Conservation (phyloP, 306 rosid genomes). For the Carpinus viminea region DNA sequence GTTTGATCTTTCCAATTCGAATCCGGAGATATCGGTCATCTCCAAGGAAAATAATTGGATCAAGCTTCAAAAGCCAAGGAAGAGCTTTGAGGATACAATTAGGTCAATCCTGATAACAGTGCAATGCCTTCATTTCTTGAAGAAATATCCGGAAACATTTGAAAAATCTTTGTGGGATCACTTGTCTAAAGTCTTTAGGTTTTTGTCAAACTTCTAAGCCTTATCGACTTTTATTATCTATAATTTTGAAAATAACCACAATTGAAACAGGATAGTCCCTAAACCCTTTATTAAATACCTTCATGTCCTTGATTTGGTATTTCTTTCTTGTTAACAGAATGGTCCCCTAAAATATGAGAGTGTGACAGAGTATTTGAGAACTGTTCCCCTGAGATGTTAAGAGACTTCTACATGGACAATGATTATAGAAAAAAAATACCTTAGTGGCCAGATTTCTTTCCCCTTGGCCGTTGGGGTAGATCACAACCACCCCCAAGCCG, state of each 20-base stretch:
- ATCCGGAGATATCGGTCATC: slow-evolving; percentile 71
- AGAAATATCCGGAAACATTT: slow-evolving; percentile 56
- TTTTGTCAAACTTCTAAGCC: slow-evolving; percentile 10
- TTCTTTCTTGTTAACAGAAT: slow-evolving; percentile 54
- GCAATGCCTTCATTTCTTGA: slow-evolving; percentile 56
- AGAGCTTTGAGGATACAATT: slow-evolving; percentile 61
- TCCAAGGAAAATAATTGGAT: slow-evolving; percentile 65
- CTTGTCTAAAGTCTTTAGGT: slow-evolving; percentile 74
- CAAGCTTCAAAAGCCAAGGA: slow-evolving; percentile 77
- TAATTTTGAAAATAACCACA: no score
- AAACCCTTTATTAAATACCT: no score
- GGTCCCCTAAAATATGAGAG: slow-evolving; percentile 84
- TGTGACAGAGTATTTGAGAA: slow-evolving; percentile 65
- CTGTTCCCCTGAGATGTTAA: slow-evolving; percentile 66
- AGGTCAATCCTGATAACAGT: slow-evolving; percentile 64
- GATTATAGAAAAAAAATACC: slow-evolving; percentile 83
- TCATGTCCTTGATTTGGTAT: slow-evolving; percentile 31
- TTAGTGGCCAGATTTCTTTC: no score
- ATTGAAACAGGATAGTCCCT: no score
- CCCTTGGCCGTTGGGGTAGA: no score
- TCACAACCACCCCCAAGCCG: no score
- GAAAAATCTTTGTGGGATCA: slow-evolving; percentile 71
- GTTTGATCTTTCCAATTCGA: slow-evolving; percentile 56
- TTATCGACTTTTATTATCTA: slow-evolving; percentile 2
- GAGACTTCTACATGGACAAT: slow-evolving; percentile 92